A percentile compares a stretch with the other conserved stretches of the same genome.
These are phyloP conservation scores for Aotearoamyces nothofagi DNA, from an alignment of 2,329 filamentous ascomycete genomes.

Conservation along the genomic window DNA sequence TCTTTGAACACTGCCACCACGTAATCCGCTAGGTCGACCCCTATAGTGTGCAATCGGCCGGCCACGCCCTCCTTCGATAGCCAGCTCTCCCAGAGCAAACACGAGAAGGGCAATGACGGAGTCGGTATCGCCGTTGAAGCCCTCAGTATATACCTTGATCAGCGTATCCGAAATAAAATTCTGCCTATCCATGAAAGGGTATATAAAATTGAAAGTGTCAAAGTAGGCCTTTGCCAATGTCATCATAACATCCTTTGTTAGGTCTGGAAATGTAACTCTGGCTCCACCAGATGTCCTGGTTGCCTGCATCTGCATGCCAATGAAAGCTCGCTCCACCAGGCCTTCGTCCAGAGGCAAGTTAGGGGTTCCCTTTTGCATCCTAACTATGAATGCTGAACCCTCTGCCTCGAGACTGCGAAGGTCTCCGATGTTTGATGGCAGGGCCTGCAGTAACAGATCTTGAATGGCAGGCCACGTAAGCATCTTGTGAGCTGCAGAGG, in stretches of 20 bases:
- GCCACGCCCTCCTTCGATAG: slow-evolving; percentile 33
- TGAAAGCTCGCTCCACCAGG: slow-evolving; percentile 12
- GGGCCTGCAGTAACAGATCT: slow-evolving; percentile 21
- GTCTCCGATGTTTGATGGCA: slow-evolving; percentile 18
- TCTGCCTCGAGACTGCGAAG: slow-evolving; percentile 22
- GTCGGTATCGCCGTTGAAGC: slow-evolving; percentile 31
- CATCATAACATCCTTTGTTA: slow-evolving; percentile 34
- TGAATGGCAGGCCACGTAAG: slow-evolving; percentile 32
- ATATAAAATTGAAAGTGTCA: slow-evolving; percentile 40
- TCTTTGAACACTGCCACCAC: slow-evolving; percentile 30
- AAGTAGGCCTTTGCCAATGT: slow-evolving; percentile 38
- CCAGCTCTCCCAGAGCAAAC: slow-evolving; percentile 42
- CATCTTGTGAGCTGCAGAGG: slow-evolving; percentile 32
- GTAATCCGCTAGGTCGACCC: slow-evolving; percentile 32
- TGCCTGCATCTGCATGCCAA: slow-evolving; percentile 18
- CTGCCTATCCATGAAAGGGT: slow-evolving; percentile 42
- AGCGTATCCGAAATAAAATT: slow-evolving; percentile 33
- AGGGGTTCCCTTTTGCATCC: slow-evolving; percentile 13
- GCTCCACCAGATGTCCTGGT: slow-evolving; percentile 12
- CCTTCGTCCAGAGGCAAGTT: slow-evolving; percentile 13
- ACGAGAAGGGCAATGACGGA: slow-evolving; percentile 40
- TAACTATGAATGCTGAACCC: slow-evolving; percentile 21
- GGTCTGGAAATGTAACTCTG: slow-evolving; percentile 15
- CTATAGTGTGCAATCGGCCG: slow-evolving; percentile 27
- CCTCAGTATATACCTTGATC: slow-evolving; percentile 27